Evolutionary conservation across 73 alveolate genomes (phyloP).

Genomic region (Uronychia binucleata): DNA sequence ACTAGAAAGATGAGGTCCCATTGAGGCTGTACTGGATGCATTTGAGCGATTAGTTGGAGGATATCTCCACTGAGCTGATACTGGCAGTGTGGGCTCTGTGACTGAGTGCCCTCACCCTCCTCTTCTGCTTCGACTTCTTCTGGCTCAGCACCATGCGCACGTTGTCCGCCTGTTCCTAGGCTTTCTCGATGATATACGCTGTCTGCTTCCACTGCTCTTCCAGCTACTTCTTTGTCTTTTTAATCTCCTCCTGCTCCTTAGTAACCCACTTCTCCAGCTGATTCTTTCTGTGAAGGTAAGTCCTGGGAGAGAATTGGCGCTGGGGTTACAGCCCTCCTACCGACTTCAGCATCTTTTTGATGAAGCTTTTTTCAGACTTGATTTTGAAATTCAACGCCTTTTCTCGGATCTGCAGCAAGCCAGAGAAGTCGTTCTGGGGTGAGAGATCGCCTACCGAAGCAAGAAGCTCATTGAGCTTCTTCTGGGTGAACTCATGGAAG

Average conservation of each 20-base stretch:
- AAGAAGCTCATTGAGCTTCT: background rate
- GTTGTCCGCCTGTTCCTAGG: constrained; percentile 28
- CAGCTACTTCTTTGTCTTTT: constrained; percentile 23
- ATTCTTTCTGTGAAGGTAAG: constrained; percentile 8
- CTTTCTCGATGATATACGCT: constrained; percentile 17
- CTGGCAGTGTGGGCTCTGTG: background rate
- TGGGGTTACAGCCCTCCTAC: background rate
- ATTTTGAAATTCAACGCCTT: constrained; percentile 41
- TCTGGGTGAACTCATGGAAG: background rate
- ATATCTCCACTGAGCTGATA: background rate
- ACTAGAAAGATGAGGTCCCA: background rate
- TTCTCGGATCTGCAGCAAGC: constrained; percentile 40
- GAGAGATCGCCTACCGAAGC: background rate
- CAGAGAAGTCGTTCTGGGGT: constrained; percentile 26
- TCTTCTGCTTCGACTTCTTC: background rate
- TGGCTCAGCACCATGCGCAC: constrained; percentile 17
- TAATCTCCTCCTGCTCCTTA: constrained; percentile 39
- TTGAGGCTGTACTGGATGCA: background rate
- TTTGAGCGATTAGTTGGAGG: background rate
- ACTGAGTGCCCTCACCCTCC: background rate
- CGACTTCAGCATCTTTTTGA: constrained; percentile 43
- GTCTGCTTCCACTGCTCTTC: constrained; percentile 51
- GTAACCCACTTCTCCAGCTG: constrained; percentile 59
- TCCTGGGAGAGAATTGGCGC: constrained; percentile 43
- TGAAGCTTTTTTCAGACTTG: constrained; percentile 18